Evolutionary conservation across 2,329 filamentous ascomycete genomes (phyloP).

Genomic region (Alternaria ventricosa): DNA sequence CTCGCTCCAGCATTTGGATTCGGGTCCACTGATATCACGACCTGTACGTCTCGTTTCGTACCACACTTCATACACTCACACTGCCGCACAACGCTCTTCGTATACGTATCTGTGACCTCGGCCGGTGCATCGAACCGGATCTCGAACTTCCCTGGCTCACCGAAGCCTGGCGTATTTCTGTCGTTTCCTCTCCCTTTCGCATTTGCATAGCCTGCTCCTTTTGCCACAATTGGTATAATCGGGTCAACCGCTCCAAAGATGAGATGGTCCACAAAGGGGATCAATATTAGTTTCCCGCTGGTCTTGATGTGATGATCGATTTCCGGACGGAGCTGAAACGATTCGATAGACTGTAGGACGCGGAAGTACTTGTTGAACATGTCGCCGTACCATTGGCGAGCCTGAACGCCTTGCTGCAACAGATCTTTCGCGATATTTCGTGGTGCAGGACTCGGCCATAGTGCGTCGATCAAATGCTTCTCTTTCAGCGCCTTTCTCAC

Average conservation of each 20-base stretch:
- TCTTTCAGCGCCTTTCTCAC: constrained; percentile 47
- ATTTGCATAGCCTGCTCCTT: constrained; percentile 40
- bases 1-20: constrained; percentile 22
- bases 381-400: constrained; percentile 46
- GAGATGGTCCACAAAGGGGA: constrained; percentile 45
- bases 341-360: constrained; percentile 37
- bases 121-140: constrained; percentile 43
- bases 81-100: constrained; percentile 39
- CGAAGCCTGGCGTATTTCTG: constrained; percentile 25
- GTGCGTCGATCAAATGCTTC: constrained; percentile 45
- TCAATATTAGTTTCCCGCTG: constrained; percentile 42
- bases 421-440: constrained; percentile 34
- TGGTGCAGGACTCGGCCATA: constrained; percentile 45
- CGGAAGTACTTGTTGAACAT: constrained; percentile 49
- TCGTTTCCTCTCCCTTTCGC: constrained; percentile 25
- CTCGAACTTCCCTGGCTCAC: constrained; percentile 41
- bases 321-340: constrained; percentile 40
- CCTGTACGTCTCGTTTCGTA: constrained; percentile 42
- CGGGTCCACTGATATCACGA: constrained; percentile 44
- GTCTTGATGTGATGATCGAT: constrained; percentile 40
- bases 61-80: constrained; percentile 48
- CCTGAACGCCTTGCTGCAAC: constrained; percentile 42
- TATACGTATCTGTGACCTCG: constrained; percentile 38
- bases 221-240: constrained; percentile 43
- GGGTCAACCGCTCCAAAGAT: constrained; percentile 42